These are phyloP conservation scores for Xylaria venustula DNA, from an alignment of 495 filamentous ascomycete species.

Conservation along the genomic window DNA sequence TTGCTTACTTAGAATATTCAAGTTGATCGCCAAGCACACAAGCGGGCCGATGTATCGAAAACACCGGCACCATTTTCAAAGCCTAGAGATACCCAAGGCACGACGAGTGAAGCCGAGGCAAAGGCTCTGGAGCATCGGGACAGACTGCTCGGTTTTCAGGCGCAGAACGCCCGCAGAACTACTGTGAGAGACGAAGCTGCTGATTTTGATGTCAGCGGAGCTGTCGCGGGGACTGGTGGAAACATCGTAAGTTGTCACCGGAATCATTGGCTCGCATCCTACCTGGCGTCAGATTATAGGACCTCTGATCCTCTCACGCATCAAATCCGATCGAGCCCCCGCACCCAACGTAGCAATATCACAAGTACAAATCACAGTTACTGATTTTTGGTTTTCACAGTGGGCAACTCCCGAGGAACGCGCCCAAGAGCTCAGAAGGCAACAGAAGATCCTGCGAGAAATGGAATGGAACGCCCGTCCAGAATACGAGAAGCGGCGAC, in stretches of 20 bases:
- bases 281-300: too few species aligned
- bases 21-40: conserved; percentile 66
- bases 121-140: conserved; percentile 78
- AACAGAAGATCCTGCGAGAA: conserved; percentile 83
- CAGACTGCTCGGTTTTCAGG: conserved; percentile 77
- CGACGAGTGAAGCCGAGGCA: conserved; percentile 41
- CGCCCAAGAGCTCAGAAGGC: conserved; percentile 81
- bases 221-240: conserved; percentile 40
- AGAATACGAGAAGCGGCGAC: conserved; percentile 88
- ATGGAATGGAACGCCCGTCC: conserved; percentile 88
- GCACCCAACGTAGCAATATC: background rate
- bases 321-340: background rate
- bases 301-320: background rate
- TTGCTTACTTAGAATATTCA: background rate
- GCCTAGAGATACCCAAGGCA: conserved; percentile 39
- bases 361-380: background rate
- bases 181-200: conserved; percentile 90
- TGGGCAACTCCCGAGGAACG: conserved; percentile 90
- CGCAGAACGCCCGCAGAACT: conserved; percentile 83
- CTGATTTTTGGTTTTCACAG: background rate
- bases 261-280: background rate
- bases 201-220: conserved; percentile 77
- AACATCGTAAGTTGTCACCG: conserved; percentile 47
- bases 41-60: conserved; percentile 60
- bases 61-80: conserved; percentile 48